These are phyloP conservation scores for Carallia pectinifolia DNA, from an alignment of 345 rosid species.

Conservation along the genomic window DNA sequence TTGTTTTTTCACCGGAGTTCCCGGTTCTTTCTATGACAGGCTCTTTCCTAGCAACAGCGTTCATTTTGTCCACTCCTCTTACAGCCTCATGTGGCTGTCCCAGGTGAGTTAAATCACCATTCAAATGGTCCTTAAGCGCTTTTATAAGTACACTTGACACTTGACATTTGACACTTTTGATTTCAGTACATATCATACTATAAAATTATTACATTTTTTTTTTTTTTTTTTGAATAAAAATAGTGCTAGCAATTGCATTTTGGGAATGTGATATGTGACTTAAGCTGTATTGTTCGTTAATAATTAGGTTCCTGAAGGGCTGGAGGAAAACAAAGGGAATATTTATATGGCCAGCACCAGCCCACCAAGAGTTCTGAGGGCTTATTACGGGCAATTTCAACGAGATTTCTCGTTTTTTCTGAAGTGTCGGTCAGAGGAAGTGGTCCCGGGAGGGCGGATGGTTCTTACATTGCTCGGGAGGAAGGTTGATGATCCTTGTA, in stretches of 20 bases:
- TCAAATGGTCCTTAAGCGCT: no score
- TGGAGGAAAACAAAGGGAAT: slow-evolving; percentile 47
- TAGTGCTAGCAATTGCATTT: no score
- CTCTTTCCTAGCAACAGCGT: slow-evolving; percentile 38
- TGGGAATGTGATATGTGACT: not conserved
- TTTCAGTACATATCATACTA: no score
- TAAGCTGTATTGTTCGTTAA: no score
- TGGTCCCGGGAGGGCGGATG: slow-evolving; percentile 50
- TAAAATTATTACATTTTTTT: no score
- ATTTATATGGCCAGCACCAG: slow-evolving; percentile 49
- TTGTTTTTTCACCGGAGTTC: slow-evolving; percentile 30
- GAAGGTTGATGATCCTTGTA: slow-evolving; percentile 41
- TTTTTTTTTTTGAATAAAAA: no score
- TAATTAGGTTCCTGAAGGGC: slow-evolving; percentile 44
- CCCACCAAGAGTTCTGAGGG: slow-evolving; percentile 34
- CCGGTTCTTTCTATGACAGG: slow-evolving; percentile 52
- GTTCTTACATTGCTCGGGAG: slow-evolving; percentile 48
- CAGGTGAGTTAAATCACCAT: slow-evolving; percentile 19
- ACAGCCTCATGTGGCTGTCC: slow-evolving; percentile 55
- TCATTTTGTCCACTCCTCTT: slow-evolving; percentile 46
- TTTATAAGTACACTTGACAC: no score
- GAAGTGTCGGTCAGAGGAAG: slow-evolving; percentile 44
- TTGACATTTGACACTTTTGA: no score
- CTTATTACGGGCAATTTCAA: slow-evolving; percentile 50
- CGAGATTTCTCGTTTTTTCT: slow-evolving; percentile 42